A percentile compares a stretch with the other conserved stretches of the same genome.
phyloP scores from a whole-genome alignment of 306 rosid species.

The Rubus idaeus region DNA sequence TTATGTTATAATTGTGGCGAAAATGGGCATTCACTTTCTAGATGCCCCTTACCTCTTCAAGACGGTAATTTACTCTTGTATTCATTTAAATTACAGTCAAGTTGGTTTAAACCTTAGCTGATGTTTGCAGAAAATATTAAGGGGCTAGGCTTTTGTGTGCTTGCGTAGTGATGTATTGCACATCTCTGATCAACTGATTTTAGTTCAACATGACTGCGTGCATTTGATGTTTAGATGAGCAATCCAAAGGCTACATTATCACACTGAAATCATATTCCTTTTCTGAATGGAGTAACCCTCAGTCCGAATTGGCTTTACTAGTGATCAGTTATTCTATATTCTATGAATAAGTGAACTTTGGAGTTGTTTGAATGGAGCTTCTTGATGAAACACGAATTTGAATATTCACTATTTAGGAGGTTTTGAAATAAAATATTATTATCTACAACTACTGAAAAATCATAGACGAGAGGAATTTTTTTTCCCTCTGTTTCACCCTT shows the following conservation, averaged over 20 bases:
- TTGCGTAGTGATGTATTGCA: not conserved
- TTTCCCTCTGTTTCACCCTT: not conserved
- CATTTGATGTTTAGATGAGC: conserved; percentile 9
- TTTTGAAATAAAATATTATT: not conserved
- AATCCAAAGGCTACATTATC: not conserved
- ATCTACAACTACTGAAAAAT: no score
- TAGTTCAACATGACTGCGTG: not conserved
- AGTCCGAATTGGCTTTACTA: not conserved
- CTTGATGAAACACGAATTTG: not conserved
- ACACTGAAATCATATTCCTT: not conserved
- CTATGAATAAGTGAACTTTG: not conserved
- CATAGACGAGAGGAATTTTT: no score
- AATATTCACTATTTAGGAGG: not conserved
- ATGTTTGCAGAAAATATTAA: not conserved
- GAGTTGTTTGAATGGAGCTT: not conserved
- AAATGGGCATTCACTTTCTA: conserved; percentile 70
- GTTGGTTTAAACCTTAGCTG: not conserved
- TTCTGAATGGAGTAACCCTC: not conserved
- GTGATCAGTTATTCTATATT: not conserved
- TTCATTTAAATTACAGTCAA: not conserved
- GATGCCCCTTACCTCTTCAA: conserved; percentile 58
- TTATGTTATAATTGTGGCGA: conserved; percentile 88
- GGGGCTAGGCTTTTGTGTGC: not conserved
- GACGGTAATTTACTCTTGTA: conserved; percentile 46
- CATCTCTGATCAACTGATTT: not conserved